Base-by-base conservation (phyloP, 768 basidiomycete genomes). In the Tricholomella constricta region DNA sequence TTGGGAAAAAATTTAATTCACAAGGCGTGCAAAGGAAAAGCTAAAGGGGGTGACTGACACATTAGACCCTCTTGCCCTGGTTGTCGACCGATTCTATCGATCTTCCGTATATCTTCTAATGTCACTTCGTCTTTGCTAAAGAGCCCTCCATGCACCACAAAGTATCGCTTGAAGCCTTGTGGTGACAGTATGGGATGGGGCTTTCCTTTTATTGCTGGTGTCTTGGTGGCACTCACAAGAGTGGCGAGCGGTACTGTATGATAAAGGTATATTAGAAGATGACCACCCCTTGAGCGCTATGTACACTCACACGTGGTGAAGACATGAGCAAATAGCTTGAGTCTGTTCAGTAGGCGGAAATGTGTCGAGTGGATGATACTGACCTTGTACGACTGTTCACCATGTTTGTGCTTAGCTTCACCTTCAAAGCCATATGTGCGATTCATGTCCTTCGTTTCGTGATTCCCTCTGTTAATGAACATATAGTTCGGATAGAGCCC, bases 401-500 rank as follows among this genome's bases (percentile, higher is more conserved):
- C 94, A 60, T 96, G 93, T 68, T 99, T 98, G 64, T 96, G 89
- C 65, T 96, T 96, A 26, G 86, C 89, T 74, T 99, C 97, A 35
- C 95, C 94, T 69, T 96, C 93, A 63, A 95, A 95, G 1, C 94
- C 94, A 68, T 96, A 94, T 19, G 86, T 83, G 44, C 88, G 76
- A 71, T 99, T 99, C 97, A 99, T 98, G 41, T 98, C 94, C 68
- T 91, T 91, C 54, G 93, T 87, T 72, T 96, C 94, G 65, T 98
- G 96, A 72, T 98, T 98, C 15, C 96, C 96, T 58, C 96, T 84
- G 69, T 99, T 98, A 66, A 99, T 83, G 69, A 82, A 96, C 79
- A 98, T 91, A 52, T 77, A 83, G 52, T 83, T 83, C 3, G 96
- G 96, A 71, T 91, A 94, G 51, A 98, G 73, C 95, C 95, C 92